Evolutionary conservation across 2,329 filamentous ascomycete genomes (phyloP).

Genomic region (Neopestalotiopsis rosae): DNA sequence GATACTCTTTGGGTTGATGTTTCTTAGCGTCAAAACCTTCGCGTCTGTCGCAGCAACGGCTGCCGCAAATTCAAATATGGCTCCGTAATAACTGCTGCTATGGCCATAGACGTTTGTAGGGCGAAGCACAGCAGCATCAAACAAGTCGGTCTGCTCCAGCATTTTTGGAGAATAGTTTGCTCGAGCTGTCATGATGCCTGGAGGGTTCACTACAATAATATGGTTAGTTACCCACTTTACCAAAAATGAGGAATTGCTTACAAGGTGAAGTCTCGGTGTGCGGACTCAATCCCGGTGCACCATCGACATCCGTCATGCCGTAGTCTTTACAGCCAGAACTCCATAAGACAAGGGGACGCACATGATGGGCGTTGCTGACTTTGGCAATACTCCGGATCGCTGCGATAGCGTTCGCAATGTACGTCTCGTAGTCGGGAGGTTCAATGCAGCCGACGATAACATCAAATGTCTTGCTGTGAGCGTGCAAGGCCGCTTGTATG

Average conservation of each 20-base stretch:
- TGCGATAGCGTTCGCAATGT: conserved; percentile 42
- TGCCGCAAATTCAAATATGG: conserved; percentile 40
- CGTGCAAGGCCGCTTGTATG: conserved; percentile 31
- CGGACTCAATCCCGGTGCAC: conserved; percentile 39
- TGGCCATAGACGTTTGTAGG: conserved; percentile 54
- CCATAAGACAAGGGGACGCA: conserved; percentile 48
- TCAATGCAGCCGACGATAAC: conserved; percentile 50
- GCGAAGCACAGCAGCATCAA: conserved; percentile 49
- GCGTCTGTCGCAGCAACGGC: conserved; percentile 24
- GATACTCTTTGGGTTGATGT: conserved; percentile 42
- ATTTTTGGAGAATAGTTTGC: conserved; percentile 38
- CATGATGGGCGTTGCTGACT: conserved; percentile 37
- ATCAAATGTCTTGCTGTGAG: conserved; percentile 40
- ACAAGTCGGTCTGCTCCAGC: conserved; percentile 43
- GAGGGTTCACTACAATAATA: conserved; percentile 31
- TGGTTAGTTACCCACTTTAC: too few relatives aligned
- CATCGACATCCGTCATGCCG: conserved; percentile 41
- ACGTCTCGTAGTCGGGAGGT: conserved; percentile 43
- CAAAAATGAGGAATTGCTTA: too few relatives aligned
- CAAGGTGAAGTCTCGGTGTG: conserved; percentile 48
- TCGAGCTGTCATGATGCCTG: conserved; percentile 35
- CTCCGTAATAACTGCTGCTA: conserved; percentile 49
- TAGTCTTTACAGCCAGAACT: conserved; percentile 58
- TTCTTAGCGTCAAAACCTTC: conserved; percentile 34
- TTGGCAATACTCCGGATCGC: conserved; percentile 41